These are phyloP conservation scores for Diaporthe humulicola DNA, from an alignment of 2,329 filamentous ascomycete species.

Conservation along the genomic window DNA sequence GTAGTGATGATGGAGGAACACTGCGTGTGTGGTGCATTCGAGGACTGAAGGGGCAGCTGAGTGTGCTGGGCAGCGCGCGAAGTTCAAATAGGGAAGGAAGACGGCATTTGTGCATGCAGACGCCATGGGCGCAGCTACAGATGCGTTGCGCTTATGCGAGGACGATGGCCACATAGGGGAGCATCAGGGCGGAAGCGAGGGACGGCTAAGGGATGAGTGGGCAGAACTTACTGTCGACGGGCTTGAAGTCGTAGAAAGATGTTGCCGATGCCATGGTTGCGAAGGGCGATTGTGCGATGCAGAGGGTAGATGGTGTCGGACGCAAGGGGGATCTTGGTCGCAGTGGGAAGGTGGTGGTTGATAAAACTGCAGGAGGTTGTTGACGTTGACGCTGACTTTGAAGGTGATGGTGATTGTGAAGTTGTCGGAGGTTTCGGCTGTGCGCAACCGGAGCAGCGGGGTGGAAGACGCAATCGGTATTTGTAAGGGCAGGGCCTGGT, in stretches of 20 bases:
- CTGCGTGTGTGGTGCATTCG: neutral
- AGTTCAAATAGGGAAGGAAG: slow-evolving; percentile 33
- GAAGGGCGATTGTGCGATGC: slow-evolving; percentile 38
- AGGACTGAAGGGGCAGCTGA: slow-evolving; percentile 29
- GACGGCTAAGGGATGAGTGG: neutral
- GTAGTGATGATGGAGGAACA: neutral
- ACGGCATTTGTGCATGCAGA: slow-evolving; percentile 19
- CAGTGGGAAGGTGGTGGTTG: slow-evolving; percentile 29
- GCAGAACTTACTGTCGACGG: slow-evolving; percentile 77
- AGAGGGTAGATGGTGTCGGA: slow-evolving; percentile 29
- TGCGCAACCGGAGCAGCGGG: slow-evolving; percentile 13
- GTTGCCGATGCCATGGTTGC: slow-evolving; percentile 76
- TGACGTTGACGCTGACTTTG: neutral
- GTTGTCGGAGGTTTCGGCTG: slow-evolving; percentile 10
- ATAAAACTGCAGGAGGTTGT: slow-evolving; percentile 1
- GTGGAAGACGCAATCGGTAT: slow-evolving; percentile 26
- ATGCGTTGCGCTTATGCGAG: slow-evolving; percentile 20
- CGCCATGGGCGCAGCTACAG: slow-evolving; percentile 19
- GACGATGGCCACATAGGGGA: neutral
- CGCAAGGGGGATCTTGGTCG: slow-evolving; percentile 28
- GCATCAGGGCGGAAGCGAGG: slow-evolving; percentile 18
- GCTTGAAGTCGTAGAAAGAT: slow-evolving; percentile 86
- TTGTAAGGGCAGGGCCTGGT: slow-evolving; percentile 18
- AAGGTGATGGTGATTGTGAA: slow-evolving; percentile 8
- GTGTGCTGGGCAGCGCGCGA: neutral